A percentile compares a stretch with the other conserved stretches of the same genome.
Conservation (phyloP, 2,329 filamentous ascomycete genomes). For the Cyphellophora europaea region DNA sequence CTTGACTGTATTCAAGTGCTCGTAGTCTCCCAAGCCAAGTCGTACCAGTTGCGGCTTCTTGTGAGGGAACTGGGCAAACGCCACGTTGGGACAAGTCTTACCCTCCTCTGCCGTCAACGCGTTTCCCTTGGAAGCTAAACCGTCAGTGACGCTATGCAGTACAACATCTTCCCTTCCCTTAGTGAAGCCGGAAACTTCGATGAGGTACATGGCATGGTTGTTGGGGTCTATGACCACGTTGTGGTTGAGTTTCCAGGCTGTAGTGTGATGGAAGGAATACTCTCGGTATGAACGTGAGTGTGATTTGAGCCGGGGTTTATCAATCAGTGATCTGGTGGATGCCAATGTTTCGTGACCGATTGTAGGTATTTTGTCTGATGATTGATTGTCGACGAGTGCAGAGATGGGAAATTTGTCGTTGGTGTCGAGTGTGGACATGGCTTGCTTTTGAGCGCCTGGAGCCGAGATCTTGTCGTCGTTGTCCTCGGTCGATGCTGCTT, state of each 20-base stretch:
- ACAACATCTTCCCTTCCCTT: not conserved
- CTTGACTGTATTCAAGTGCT: not conserved
- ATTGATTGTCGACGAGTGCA: too few relatives aligned
- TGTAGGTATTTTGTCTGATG: too few relatives aligned
- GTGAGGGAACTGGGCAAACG: not conserved
- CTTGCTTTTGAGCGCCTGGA: too few relatives aligned
- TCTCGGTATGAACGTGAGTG: not conserved
- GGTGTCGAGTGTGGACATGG: too few relatives aligned
- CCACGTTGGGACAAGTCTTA: not conserved
- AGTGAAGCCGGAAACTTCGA: not conserved
- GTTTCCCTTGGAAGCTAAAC: not conserved
- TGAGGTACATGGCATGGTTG: not conserved
- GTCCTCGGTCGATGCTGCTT: too few relatives aligned
- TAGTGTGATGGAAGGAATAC: not conserved
- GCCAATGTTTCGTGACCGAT: too few relatives aligned
- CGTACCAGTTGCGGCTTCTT: not conserved
- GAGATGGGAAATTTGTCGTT: too few relatives aligned
- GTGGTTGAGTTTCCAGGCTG: not conserved
- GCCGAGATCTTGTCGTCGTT: too few relatives aligned
- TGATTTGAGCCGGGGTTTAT: not conserved
- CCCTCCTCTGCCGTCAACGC: not conserved
- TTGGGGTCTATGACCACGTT: not conserved
- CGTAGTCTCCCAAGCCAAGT: not conserved
- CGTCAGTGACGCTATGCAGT: not conserved
- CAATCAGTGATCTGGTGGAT: not conserved